These are phyloP conservation scores for Carex myosuroides DNA, from an alignment of 176 grass and related monocot species.

Conservation along the genomic window DNA sequence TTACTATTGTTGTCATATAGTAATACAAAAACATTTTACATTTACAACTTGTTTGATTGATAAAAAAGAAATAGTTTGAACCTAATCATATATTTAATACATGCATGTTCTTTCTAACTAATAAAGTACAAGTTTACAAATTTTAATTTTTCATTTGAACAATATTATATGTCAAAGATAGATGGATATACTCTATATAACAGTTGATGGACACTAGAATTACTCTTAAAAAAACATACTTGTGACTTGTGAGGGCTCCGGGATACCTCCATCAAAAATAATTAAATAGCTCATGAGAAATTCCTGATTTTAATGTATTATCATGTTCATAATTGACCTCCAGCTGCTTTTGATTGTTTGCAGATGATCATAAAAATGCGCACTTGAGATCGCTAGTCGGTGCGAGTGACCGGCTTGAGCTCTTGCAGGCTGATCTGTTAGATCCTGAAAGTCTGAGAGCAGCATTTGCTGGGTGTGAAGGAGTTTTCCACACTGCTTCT, in stretches of 20 bases:
- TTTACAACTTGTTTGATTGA: background rate
- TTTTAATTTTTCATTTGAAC: background rate
- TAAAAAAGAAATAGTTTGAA: background rate
- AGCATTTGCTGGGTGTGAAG: constrained; percentile 47
- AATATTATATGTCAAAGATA: constrained; percentile 1
- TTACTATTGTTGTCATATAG: no score
- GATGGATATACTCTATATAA: background rate
- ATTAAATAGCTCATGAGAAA: no score
- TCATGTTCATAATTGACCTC: background rate
- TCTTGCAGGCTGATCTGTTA: constrained; percentile 37
- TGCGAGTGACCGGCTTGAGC: constrained; percentile 24
- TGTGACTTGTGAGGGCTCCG: background rate
- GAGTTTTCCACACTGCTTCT: constrained; percentile 53
- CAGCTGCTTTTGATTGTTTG: background rate
- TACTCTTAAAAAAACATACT: background rate
- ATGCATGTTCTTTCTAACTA: background rate
- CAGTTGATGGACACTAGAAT: constrained; percentile 11
- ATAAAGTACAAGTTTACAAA: background rate
- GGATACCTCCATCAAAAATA: no score
- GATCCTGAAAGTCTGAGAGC: constrained; percentile 36
- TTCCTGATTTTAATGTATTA: background rate
- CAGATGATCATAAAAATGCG: constrained; percentile 34
- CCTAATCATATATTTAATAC: constrained; percentile 22
- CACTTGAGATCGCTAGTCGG: constrained; percentile 34
- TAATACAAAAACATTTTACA: no score